Conservation (phyloP, 495 filamentous ascomycete genomes). For the Staphylotrichum longicolle region DNA sequence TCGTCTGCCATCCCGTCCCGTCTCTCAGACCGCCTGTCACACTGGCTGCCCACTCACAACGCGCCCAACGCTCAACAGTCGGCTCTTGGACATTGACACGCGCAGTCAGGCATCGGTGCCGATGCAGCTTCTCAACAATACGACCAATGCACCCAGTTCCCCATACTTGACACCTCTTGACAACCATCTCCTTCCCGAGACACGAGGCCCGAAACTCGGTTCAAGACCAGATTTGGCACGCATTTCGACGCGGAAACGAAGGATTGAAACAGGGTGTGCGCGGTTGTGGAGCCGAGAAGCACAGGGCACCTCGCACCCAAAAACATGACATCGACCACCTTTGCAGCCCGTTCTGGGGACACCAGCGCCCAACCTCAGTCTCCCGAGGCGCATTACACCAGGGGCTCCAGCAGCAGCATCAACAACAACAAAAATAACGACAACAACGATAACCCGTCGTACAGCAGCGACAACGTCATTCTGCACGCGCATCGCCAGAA, state of each 20-base stretch:
- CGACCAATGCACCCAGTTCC: constrained; percentile 10
- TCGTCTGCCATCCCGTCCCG: background rate
- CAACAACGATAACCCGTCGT: constrained; percentile 22
- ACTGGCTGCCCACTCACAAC: constrained; percentile 1
- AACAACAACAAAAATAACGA: constrained; percentile 21
- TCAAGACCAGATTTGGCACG: background rate
- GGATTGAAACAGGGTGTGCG: constrained; percentile 13
- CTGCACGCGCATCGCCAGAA: constrained; percentile 48
- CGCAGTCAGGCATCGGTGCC: constrained; percentile 1
- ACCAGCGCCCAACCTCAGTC: constrained; percentile 5
- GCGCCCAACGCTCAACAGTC: constrained; percentile 1
- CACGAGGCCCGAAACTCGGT: background rate
- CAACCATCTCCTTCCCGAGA: constrained; percentile 1
- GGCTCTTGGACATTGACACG: background rate
- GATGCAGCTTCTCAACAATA: constrained; percentile 1
- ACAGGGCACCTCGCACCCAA: constrained; percentile 11
- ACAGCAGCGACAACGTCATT: constrained; percentile 29
- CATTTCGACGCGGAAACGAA: constrained; percentile 10
- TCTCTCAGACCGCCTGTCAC: background rate
- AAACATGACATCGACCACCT: constrained; percentile 22
- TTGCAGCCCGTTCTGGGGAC: constrained; percentile 12
- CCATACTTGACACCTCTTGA: background rate
- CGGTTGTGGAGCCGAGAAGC: constrained; percentile 12
- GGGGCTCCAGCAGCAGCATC: constrained; percentile 15
- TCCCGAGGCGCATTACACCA: constrained; percentile 12